These are phyloP conservation scores for Endotrypanum monterogeii DNA, from an alignment of 208 protist genomes.

Conservation along the genomic window DNA sequence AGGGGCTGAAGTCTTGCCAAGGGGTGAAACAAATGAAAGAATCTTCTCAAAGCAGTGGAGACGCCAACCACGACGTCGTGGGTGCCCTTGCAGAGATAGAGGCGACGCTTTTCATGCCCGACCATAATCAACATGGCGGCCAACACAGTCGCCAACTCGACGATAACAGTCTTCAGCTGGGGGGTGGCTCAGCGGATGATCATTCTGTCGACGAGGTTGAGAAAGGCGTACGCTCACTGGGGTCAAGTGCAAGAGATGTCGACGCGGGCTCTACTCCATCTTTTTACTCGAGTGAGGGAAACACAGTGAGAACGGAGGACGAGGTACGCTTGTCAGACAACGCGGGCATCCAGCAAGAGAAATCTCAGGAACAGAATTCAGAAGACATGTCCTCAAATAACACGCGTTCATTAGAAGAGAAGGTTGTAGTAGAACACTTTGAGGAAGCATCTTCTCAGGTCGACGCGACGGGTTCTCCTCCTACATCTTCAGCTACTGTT, in stretches of 20 bases:
- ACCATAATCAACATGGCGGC: not conserved
- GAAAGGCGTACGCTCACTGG: not conserved
- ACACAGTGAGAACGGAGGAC: not conserved
- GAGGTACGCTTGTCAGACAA: not conserved
- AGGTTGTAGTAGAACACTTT: not conserved
- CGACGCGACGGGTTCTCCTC: not conserved
- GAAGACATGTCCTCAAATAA: not conserved
- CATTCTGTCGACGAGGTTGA: not conserved
- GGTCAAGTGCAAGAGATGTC: not conserved
- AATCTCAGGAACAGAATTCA: not conserved
- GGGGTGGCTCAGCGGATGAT: not conserved
- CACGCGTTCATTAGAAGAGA: no score
- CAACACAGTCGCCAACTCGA: not conserved
- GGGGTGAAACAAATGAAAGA: not conserved
- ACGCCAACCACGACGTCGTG: conserved; percentile 1
- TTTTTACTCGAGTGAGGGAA: not conserved
- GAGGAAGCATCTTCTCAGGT: not conserved
- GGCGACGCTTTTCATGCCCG: not conserved
- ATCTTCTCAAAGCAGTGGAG: not conserved
- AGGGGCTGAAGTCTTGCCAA: not conserved
- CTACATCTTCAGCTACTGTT: not conserved
- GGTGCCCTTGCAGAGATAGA: conserved; percentile 3
- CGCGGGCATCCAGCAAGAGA: not conserved
- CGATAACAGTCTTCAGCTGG: not conserved
- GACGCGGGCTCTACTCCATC: not conserved